phyloP scores from a whole-genome alignment of 345 rosid genomes.

The Eutrema japonicum region DNA sequence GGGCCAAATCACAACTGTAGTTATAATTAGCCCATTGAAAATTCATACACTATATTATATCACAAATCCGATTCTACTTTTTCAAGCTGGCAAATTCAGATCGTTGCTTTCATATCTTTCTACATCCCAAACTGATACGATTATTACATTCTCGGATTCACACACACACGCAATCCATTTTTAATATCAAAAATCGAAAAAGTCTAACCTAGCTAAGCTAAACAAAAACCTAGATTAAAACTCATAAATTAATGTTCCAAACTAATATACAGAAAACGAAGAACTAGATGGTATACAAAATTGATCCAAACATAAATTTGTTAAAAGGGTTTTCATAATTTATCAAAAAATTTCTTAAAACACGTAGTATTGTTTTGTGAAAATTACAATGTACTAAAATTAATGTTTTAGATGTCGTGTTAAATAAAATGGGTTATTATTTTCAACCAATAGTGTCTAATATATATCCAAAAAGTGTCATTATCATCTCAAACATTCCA shows the following conservation, averaged over 20 bases:
- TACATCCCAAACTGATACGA: conserved; percentile 4
- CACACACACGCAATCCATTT: background rate
- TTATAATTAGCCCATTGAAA: conserved; percentile 1
- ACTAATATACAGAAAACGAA: background rate
- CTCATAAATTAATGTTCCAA: background rate
- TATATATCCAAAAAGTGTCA: background rate
- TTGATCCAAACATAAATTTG: background rate
- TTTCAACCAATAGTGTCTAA: background rate
- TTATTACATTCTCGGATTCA: background rate
- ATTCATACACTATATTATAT: no score
- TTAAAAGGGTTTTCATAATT: no score
- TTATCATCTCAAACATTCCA: conserved; percentile 35
- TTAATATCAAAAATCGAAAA: background rate
- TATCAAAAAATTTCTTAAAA: no score
- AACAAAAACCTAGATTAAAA: background rate
- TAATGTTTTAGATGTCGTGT: background rate
- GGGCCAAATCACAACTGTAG: conserved; percentile 34
- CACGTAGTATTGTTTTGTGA: background rate
- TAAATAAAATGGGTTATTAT: background rate
- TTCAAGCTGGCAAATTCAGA: conserved; percentile 15
- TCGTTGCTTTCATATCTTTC: conserved; percentile 21
- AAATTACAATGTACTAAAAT: background rate
- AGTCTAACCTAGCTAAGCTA: background rate
- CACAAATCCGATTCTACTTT: background rate
- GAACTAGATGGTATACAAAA: background rate